Conservation (phyloP, 257 asterid genomes). For the Jaltomata sinuosa region DNA sequence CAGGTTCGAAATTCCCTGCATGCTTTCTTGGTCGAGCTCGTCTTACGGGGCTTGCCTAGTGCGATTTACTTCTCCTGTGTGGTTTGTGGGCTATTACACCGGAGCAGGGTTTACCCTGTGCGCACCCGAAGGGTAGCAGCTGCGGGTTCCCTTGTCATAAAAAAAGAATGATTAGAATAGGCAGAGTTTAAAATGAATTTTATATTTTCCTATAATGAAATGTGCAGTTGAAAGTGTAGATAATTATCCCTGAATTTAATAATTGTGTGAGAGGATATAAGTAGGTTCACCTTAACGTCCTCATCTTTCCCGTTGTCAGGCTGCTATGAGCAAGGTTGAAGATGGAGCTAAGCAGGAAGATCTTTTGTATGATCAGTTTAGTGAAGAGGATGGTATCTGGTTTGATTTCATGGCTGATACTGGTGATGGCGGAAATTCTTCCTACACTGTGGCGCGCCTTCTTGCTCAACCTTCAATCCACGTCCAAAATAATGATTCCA, state of each 20-base stretch:
- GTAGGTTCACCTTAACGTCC: not conserved
- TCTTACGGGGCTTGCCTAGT: no score
- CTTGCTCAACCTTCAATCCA: conserved; percentile 71
- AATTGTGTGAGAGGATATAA: not conserved
- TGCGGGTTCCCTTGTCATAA: no score
- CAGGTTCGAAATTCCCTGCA: no score
- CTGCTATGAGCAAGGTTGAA: conserved; percentile 66
- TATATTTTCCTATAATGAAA: not conserved
- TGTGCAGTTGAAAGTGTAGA: not conserved
- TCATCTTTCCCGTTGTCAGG: conserved; percentile 22
- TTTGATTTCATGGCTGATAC: conserved; percentile 89
- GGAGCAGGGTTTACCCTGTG: no score
- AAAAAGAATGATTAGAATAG: not conserved
- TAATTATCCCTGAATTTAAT: not conserved
- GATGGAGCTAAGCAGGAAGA: conserved; percentile 51
- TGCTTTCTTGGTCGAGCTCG: no score
- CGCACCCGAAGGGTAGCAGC: no score
- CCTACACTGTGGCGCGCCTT: conserved; percentile 64
- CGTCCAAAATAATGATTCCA: conserved; percentile 35
- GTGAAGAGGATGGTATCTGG: conserved; percentile 61
- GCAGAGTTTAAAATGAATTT: not conserved
- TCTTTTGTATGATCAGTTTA: conserved; percentile 62
- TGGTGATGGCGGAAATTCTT: conserved; percentile 80
- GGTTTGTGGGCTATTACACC: no score
- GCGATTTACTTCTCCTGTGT: no score